Evolutionary conservation across 169 alveolate genomes (phyloP), one percentile per base, ranked within the genome.

Genomic region (Plasmodium falciparum): DNA sequence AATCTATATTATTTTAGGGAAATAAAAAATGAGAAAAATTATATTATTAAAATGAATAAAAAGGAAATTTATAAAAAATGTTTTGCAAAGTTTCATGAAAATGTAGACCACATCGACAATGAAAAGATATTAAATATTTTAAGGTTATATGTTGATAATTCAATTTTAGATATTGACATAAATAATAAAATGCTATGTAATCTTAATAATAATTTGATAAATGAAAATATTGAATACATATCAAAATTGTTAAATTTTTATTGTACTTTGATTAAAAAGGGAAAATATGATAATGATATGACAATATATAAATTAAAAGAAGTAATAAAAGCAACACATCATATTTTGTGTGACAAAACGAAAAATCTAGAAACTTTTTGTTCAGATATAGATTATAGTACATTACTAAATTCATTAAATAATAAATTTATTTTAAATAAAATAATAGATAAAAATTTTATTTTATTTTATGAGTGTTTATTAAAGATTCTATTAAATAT

Each of bases 121-220:
- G 47, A 78, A 11, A 78, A 66, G 45, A 49, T 78, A 8, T 58
- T 78, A 78, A 78, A 78, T 61, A 78, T 78, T 66, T 67, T 78
- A 78, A 78, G 67, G 70, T n/a, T 78, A 78, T 78, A 78, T 66
- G 45, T 66, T 24, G 89, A 78, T 70, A 78, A 78, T 78, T 78
- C 54, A 78, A 65, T 69, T 59, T 65, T 50, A 11, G 67, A 66
- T 49, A 66, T 78, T 20, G 67, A 78, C 49, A 65, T 78, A 66
- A 76, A 65, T 43, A 22, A 29, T 29, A 78, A 78, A 66, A 56
- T 78, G 65, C 20, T 66, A n/a, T 66, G 66, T 65, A 65, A 20
- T 78, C 72, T 78, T 66, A 75, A 78, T 45, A 78, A 78, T 29
- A 78, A 78, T 78, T 66, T 78, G 67, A 59, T 13, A 29, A 66